phyloP scores from a whole-genome alignment of 2,329 filamentous ascomycete species.

The Trichoderma harzianum region DNA sequence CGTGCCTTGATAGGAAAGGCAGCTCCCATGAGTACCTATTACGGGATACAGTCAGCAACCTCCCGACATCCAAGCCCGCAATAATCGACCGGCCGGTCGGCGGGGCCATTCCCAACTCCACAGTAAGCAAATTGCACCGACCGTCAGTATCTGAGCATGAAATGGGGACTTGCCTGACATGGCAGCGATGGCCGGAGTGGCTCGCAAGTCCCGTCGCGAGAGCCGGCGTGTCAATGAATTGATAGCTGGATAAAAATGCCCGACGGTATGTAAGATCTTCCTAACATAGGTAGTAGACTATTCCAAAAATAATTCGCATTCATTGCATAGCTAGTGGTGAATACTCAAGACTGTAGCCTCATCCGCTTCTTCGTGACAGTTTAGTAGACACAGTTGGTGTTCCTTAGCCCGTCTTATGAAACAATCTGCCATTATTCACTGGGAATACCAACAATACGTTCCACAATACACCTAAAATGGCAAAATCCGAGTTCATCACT shows the following conservation, averaged over 20 bases:
- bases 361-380: background rate
- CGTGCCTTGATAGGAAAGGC: background rate
- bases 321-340: background rate
- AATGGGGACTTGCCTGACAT: background rate
- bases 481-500: background rate
- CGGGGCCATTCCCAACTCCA: background rate
- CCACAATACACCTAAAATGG: background rate
- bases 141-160: background rate
- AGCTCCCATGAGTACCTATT: background rate
- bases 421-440: background rate
- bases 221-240: background rate
- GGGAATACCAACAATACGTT: background rate
- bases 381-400: background rate
- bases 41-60: background rate
- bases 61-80: background rate
- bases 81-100: background rate
- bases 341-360: background rate
- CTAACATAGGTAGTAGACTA: background rate
- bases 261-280: background rate
- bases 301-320: background rate
- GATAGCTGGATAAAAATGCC: background rate
- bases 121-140: background rate
- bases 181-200: background rate
- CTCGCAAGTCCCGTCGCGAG: background rate
- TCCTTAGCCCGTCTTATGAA: background rate